phyloP scores from a whole-genome alignment of 768 basidiomycete species.

The Lyophyllum atratum region DNA sequence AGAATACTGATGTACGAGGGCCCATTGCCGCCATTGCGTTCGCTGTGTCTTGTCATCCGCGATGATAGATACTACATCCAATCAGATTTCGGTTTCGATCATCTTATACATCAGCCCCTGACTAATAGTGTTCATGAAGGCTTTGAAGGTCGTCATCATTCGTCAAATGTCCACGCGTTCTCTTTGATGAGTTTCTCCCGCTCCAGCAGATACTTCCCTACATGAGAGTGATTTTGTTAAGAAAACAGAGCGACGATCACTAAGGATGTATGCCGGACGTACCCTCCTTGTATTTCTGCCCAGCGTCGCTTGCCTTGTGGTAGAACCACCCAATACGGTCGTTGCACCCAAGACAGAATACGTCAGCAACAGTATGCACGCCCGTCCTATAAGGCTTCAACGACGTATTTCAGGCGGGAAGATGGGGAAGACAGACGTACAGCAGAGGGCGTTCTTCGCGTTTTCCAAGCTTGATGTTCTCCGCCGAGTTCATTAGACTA shows the following conservation, averaged over 20 bases:
- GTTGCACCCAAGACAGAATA: slow-evolving; percentile 78
- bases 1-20: no score
- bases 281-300: slow-evolving; percentile 90
- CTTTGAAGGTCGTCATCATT: slow-evolving; percentile 15
- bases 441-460: slow-evolving; percentile 75
- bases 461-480: slow-evolving; percentile 71
- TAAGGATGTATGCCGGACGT: slow-evolving; percentile 14
- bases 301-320: slow-evolving; percentile 71
- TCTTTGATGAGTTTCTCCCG: slow-evolving; percentile 80
- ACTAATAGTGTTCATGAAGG: not conserved
- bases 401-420: not conserved
- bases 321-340: slow-evolving; percentile 84
- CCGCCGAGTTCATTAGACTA: slow-evolving; percentile 77
- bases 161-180: slow-evolving; percentile 74
- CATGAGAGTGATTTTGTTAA: not conserved
- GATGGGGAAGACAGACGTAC: slow-evolving; percentile 35
- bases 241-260: not conserved
- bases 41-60: no score
- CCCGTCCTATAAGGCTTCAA: slow-evolving; percentile 56
- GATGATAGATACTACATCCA: no score
- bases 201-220: slow-evolving; percentile 83
- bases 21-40: no score
- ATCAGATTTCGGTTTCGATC: no score
- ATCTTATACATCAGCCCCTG: no score
- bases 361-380: slow-evolving; percentile 79